Conservation (phyloP, 2,329 filamentous ascomycete genomes). For the Calonectria leucothoes region DNA sequence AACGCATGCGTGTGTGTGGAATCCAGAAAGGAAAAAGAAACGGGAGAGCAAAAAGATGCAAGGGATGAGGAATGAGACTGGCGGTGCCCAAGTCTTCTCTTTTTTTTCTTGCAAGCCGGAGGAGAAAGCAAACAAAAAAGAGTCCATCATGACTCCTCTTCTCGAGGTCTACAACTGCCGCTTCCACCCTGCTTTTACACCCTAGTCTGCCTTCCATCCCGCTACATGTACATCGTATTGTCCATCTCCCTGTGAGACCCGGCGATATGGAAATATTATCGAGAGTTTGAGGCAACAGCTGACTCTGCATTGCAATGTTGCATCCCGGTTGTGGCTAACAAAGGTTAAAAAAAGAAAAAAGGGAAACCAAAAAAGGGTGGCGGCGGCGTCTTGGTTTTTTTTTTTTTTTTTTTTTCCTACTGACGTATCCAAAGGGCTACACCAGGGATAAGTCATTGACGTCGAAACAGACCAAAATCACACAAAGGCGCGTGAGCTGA, state of each 20-base stretch:
- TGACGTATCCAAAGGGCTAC: constrained; percentile 4
- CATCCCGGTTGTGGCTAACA: background rate
- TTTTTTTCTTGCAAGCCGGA: no score
- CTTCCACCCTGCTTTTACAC: background rate
- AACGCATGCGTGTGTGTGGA: background rate
- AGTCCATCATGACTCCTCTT: background rate
- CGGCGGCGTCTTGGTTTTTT: no score
- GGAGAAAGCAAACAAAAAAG: no score
- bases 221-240: background rate
- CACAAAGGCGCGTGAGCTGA: background rate
- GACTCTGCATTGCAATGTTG: constrained; percentile 10
- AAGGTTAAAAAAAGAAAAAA: background rate
- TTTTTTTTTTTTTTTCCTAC: background rate
- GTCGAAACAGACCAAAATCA: background rate
- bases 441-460: background rate
- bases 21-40: background rate
- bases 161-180: background rate
- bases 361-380: background rate
- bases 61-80: background rate
- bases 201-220: background rate
- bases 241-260: background rate
- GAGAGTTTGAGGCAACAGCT: background rate
- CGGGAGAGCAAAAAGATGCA: background rate
- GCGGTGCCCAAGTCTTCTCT: background rate
- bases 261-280: background rate